Evolutionary conservation across 1,284 basidiomycete species (phyloP), one percentile per base, ranked within the genome.

Genomic region (Mycena sp.): DNA sequence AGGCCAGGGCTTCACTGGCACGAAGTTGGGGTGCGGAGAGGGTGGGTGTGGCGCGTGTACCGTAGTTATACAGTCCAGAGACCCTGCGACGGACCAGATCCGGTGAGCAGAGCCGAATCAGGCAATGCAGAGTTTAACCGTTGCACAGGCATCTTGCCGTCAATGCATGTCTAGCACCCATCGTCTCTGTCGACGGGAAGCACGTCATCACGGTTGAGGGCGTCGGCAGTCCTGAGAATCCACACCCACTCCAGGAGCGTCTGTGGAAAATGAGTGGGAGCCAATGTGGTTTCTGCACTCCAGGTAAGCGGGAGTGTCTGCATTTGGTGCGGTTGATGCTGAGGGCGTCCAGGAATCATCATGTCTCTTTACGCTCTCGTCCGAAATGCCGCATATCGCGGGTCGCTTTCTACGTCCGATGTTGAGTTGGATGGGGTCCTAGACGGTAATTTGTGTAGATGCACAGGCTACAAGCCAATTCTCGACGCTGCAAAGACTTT

Each of bases 181-280:
- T 68, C 45, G 46, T 68, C 26, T 60, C 57, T 11, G 66, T 68
- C 12, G 66, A 68, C 21, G 66, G 66, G 26, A 68, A 68, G 38
- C 66, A 68, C 46, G 64, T 68, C 16, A 68, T 68, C 51, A 68
- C 66, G n/a, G 64, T 68, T 10, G 66, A 68, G 26, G 66, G 66
- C 2, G 60, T 68, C 4, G 66, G 66, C n/a, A 65, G 57, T 38
- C 53, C 56, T 2, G 60, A 68, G 63, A 60, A 65, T 35, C 66
- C 66, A 1, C 66, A 68, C 37, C 66, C 66, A 4, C 58, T 68
- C 9, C 66, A 68, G 30, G 66, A 68, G 23, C 44, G 66, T 9
- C 25, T 68, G 9, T 68, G 60, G 63, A 68, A 65, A 26, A 35
- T 68, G 3, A 68, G 63, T 26, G 66, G 66, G 1, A 54, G 49